Conservation (phyloP, 371 early-diverging fungal species). For the Blastocladiella emersonii region DNA sequence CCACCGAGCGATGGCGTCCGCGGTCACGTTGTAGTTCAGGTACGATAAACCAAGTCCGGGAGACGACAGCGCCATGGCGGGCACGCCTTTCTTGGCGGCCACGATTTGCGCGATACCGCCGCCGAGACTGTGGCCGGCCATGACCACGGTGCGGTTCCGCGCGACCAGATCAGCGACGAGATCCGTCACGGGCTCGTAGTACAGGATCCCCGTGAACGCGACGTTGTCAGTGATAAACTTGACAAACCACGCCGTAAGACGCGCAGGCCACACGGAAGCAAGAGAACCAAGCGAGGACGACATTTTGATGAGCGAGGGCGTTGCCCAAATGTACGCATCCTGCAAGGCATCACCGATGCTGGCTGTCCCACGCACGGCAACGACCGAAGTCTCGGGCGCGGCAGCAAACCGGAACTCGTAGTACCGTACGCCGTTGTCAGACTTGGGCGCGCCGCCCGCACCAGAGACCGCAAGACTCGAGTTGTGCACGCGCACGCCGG, state of each 20-base stretch:
- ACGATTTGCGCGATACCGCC: too few relatives aligned
- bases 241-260: constrained; percentile 3
- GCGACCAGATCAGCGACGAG: neutral
- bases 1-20: too few relatives aligned
- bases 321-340: constrained; percentile 12
- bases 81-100: too few relatives aligned
- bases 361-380: constrained; percentile 11
- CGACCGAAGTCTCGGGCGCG: too few relatives aligned
- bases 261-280: constrained; percentile 10
- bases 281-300: constrained; percentile 10
- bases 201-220: constrained; percentile 6
- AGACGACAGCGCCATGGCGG: too few relatives aligned
- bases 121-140: too few relatives aligned
- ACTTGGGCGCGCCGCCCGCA: too few relatives aligned
- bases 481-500: too few relatives aligned
- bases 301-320: constrained; percentile 8
- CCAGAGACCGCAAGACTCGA: too few relatives aligned
- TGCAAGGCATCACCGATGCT: constrained; percentile 13
- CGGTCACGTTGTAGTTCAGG: too few relatives aligned
- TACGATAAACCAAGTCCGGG: too few relatives aligned
- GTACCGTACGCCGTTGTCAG: neutral
- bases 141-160: too few relatives aligned
- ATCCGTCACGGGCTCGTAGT: constrained; percentile 10
- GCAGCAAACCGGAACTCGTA: neutral
- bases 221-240: constrained; percentile 8